Evolutionary conservation across 2,329 filamentous ascomycete species (phyloP), one percentile per base, ranked within the genome.

Genomic region (Talaromyces atroroseus): DNA sequence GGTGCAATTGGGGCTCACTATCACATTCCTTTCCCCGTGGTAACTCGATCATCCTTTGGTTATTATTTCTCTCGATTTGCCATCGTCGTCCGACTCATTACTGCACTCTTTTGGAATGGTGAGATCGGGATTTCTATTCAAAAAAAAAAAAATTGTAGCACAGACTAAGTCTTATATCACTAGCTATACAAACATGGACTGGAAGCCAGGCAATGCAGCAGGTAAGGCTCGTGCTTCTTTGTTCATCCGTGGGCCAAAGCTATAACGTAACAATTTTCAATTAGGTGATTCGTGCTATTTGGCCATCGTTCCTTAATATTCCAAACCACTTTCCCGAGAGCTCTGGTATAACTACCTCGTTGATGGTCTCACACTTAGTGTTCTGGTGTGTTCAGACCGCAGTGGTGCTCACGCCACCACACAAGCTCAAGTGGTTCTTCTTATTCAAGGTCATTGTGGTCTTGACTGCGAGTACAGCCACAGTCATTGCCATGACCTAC

Each of bases 401-500:
- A 0, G 64, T 73, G 18, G 64, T 74, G 5, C 68, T 65, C 58
- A 69, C 72, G 58, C 70, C 69, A 38, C 63, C 68, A 2, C 64
- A 73, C 49, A 71, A 70, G n/a, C 60, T 69, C 18, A 58, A 62
- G 14, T 62, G 59, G 38, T 62, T 71, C 42, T 69, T 68, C 52
- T 61, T 62, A n/a, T 54, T 60, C 32, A 69, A 68, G 51, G 59
- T 26, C 2, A 60, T 77, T 34, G 70, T 72, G 7, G 74, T 82
- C n/a, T 80, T 81, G 10, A 67, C 80, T n/a, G 78, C 79, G 1
- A 82, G 80, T 56, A 73, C 85, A 52, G 81, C 77, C 2, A 82
- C 81, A 34, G 75, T 85, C 65, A 79, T 81, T 49, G 85, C 82
- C 79, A 70, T 73, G 20, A 79, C 80, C 36, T 78, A 79, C 10